Conservation (phyloP, 805 yeast genomes). For the Saccharomycopsis babjevae region DNA sequence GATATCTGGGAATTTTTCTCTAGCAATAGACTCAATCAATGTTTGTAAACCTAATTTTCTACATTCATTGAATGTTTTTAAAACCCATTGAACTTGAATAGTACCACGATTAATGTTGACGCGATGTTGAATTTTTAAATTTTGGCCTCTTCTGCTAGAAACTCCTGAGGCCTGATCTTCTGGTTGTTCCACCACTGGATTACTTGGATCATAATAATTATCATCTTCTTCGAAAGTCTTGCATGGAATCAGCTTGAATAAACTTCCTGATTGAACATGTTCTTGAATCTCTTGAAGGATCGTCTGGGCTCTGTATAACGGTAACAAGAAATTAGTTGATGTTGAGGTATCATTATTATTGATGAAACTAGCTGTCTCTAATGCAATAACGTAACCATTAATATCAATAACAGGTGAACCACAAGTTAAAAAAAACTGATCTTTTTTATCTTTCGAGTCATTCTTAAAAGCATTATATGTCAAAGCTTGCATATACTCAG, state of each 20-base stretch:
- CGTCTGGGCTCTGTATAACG: constrained; percentile 17
- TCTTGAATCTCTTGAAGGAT: constrained; percentile 16
- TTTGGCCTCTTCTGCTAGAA: background rate
- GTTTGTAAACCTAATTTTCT: constrained; percentile 19
- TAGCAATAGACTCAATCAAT: constrained; percentile 18
- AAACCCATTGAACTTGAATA: constrained; percentile 20
- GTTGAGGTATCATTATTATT: constrained; percentile 19
- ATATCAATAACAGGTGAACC: constrained; percentile 20
- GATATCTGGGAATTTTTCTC: constrained; percentile 19
- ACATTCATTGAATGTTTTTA: constrained; percentile 19
- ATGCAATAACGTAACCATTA: constrained; percentile 18
- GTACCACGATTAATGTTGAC: constrained; percentile 18
- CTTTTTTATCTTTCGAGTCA: constrained; percentile 18
- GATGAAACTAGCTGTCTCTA: constrained; percentile 19
- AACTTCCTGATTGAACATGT: constrained; percentile 5
- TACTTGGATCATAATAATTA: constrained; percentile 15
- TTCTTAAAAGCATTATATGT: constrained; percentile 19
- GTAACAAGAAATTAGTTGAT: constrained; percentile 18
- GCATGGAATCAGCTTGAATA: constrained; percentile 14
- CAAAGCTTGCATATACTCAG: constrained; percentile 22
- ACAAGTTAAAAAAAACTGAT: constrained; percentile 18
- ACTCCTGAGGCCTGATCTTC: constrained; percentile 2
- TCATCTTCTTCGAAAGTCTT: constrained; percentile 17
- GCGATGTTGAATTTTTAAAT: constrained; percentile 15
- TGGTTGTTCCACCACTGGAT: constrained; percentile 7